Evolutionary conservation across 1,139 yeast species (phyloP).

Genomic region (Hyphopichia buzzinii): DNA sequence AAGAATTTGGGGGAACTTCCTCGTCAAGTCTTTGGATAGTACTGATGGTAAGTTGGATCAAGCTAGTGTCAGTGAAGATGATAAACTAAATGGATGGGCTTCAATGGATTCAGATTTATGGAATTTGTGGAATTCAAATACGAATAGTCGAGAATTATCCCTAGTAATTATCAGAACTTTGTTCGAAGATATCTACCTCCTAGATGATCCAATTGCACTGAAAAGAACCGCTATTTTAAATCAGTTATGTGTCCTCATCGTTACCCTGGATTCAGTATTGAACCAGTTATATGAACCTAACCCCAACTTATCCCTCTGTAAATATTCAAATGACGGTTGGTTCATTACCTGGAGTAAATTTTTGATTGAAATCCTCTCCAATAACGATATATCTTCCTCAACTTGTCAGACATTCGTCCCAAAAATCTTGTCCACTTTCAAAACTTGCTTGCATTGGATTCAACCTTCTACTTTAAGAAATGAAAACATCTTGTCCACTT

Average conservation of each 20-base stretch:
- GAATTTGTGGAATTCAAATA: slow-evolving; percentile 67
- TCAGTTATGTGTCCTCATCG: slow-evolving; percentile 79
- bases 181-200: slow-evolving; percentile 89
- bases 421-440: slow-evolving; percentile 75
- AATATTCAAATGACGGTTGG: slow-evolving; percentile 82
- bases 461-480: slow-evolving; percentile 70
- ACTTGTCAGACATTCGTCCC: slow-evolving; percentile 51
- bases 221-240: slow-evolving; percentile 75
- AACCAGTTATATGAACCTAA: slow-evolving; percentile 71
- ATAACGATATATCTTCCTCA: slow-evolving; percentile 33
- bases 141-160: slow-evolving; percentile 69
- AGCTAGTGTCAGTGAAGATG: slow-evolving; percentile 29
- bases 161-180: slow-evolving; percentile 77
- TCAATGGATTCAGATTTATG: slow-evolving; percentile 80
- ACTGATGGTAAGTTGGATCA: slow-evolving; percentile 1
- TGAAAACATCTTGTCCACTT: slow-evolving; percentile 65
- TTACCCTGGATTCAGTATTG: slow-evolving; percentile 68
- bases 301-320: slow-evolving; percentile 57
- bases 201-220: slow-evolving; percentile 89
- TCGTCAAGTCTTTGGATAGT: slow-evolving; percentile 23
- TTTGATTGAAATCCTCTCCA: slow-evolving; percentile 51
- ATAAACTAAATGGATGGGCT: slow-evolving; percentile 73
- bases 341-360: slow-evolving; percentile 70
- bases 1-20: slow-evolving; percentile 77
- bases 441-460: slow-evolving; percentile 90